These are phyloP conservation scores for Craterostigma plantagineum DNA, from an alignment of 257 asterid species.

Conservation along the genomic window DNA sequence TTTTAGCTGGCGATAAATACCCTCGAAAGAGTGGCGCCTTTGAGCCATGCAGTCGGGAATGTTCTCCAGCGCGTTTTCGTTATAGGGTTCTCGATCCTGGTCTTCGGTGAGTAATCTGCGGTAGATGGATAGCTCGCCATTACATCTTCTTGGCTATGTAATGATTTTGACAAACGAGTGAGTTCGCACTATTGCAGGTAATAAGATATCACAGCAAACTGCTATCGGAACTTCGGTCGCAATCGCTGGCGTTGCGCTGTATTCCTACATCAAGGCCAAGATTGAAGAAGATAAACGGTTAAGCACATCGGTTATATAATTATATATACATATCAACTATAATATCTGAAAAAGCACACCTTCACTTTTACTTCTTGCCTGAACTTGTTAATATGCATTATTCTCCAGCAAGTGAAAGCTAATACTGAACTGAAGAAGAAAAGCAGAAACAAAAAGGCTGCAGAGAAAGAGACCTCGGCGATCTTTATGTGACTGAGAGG, in stretches of 20 bases:
- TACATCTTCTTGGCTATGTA: not conserved
- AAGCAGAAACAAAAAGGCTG: no score
- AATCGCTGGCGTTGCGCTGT: constrained; percentile 84
- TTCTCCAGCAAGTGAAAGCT: no score
- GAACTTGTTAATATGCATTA: no score
- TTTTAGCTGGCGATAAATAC: constrained; percentile 90
- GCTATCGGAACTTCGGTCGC: constrained; percentile 90
- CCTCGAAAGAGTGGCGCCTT: constrained; percentile 98
- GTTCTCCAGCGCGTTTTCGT: constrained; percentile 97
- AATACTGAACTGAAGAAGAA: no score
- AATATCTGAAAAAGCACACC: no score
- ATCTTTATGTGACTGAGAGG: no score
- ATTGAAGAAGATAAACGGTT: constrained; percentile 98
- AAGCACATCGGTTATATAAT: constrained; percentile 12
- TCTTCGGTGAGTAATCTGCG: constrained; percentile 32
- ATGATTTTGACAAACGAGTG: not conserved
- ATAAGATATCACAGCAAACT: constrained; percentile 82
- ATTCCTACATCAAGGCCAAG: constrained; percentile 92
- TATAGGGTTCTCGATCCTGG: constrained; percentile 86
- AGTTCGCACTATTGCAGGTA: constrained; percentile 33
- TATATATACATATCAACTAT: no score
- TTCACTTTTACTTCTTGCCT: no score
- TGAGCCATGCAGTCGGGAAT: constrained; percentile 94
- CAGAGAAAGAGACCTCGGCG: no score
- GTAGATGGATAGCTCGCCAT: not conserved